Evolutionary conservation across 2,329 filamentous ascomycete species (phyloP).

Genomic region (Sclerotinia spermophila): DNA sequence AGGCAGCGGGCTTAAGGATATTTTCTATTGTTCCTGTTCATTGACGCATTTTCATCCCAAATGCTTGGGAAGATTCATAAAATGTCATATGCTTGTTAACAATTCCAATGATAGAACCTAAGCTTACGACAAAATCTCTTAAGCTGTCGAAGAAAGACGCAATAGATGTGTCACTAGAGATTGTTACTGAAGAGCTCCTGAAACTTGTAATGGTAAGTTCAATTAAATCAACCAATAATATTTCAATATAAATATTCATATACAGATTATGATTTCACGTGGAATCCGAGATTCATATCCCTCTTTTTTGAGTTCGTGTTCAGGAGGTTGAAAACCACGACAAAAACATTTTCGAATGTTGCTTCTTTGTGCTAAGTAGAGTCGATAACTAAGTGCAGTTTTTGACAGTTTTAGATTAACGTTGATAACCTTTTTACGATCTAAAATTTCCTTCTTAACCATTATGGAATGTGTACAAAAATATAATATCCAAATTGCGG

Average conservation of each 20-base stretch:
- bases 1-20: not conserved
- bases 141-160: not conserved
- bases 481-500: too few relatives aligned
- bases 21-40: not conserved
- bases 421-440: too few relatives aligned
- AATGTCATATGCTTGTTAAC: not conserved
- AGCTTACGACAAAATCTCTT: not conserved
- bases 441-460: too few relatives aligned
- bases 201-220: not conserved
- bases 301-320: not conserved
- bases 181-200: not conserved
- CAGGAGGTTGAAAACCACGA: not conserved
- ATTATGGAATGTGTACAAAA: too few relatives aligned
- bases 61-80: not conserved
- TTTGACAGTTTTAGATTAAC: too few relatives aligned
- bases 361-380: not conserved
- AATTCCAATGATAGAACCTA: not conserved
- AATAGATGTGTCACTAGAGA: not conserved
- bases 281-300: not conserved
- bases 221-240: not conserved
- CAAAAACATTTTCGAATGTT: not conserved
- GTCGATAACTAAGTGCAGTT: too few relatives aligned
- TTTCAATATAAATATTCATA: not conserved
- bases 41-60: not conserved
- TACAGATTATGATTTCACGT: not conserved